Conservation (phyloP, 306 rosid species). For the Fagus sylvatica region DNA sequence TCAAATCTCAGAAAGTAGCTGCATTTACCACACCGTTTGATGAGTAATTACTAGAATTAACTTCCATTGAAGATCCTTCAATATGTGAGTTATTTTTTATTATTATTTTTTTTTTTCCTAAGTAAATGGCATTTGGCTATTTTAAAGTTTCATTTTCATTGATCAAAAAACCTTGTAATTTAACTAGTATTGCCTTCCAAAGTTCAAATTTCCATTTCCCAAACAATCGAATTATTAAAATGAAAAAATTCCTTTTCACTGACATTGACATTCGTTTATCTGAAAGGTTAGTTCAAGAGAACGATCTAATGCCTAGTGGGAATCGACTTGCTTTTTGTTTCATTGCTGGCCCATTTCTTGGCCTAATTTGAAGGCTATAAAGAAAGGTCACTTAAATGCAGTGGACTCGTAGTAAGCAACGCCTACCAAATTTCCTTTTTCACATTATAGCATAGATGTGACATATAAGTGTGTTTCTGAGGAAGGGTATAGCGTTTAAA, state of each 20-base stretch:
- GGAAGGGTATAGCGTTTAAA: conserved; percentile 44
- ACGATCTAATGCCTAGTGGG: conserved; percentile 17
- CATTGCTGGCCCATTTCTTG: conserved; percentile 35
- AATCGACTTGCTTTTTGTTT: conserved; percentile 21
- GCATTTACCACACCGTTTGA: neutral
- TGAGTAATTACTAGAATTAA: neutral
- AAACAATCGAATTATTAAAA: too few species aligned
- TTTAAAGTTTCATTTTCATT: neutral
- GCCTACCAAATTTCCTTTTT: conserved; percentile 32
- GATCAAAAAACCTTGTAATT: too few species aligned
- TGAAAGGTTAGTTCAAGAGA: conserved; percentile 12
- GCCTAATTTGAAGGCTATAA: conserved; percentile 60
- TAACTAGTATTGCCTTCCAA: too few species aligned
- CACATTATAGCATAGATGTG: conserved; percentile 48
- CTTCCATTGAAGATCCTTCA: neutral
- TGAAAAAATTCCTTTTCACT: neutral
- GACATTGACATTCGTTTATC: conserved; percentile 27
- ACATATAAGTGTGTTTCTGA: conserved; percentile 27
- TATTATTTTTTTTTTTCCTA: too few species aligned
- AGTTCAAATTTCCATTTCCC: too few species aligned
- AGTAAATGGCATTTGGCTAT: neutral
- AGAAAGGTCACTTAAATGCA: conserved; percentile 42
- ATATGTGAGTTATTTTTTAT: neutral
- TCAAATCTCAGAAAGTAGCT: neutral
- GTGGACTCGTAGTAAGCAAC: conserved; percentile 41